A percentile compares a stretch with the other conserved stretches of the same genome.
Evolutionary conservation across 345 rosid genomes (phyloP).

Genomic region (Gossypium thurberi): DNA sequence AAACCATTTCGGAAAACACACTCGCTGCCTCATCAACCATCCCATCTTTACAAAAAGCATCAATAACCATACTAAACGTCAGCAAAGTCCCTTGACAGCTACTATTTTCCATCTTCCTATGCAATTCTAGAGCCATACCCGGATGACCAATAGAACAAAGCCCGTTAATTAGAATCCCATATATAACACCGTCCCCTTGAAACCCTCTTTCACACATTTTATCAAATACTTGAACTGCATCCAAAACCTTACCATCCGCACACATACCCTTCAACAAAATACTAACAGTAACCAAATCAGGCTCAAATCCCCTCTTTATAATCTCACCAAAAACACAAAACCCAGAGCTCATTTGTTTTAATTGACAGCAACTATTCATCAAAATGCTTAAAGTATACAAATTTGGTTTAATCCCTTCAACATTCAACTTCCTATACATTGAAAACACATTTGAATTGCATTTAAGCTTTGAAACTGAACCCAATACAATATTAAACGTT

Average conservation of each 20-base stretch:
- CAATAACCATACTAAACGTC: not conserved
- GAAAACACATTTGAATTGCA: not conserved
- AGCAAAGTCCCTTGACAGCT: not conserved
- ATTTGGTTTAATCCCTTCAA: slow-evolving; percentile 12
- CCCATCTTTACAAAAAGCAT: slow-evolving; percentile 9
- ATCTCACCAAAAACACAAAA: slow-evolving; percentile 22
- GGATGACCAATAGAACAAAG: slow-evolving; percentile 4
- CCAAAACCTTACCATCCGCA: slow-evolving; percentile 7
- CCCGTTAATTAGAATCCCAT: slow-evolving; percentile 1
- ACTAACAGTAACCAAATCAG: not conserved
- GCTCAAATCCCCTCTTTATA: slow-evolving; percentile 22
- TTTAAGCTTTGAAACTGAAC: slow-evolving; percentile 7
- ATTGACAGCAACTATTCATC: not conserved
- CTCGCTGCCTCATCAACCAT: slow-evolving; percentile 3
- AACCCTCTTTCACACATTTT: slow-evolving; percentile 11
- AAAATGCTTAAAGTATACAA: slow-evolving; percentile 11
- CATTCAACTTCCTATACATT: slow-evolving; percentile 11
- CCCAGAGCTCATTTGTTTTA: slow-evolving; percentile 11
- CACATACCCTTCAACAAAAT: slow-evolving; percentile 10
- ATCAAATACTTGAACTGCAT: slow-evolving; percentile 3
- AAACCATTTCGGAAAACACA: slow-evolving; percentile 8
- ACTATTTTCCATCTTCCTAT: slow-evolving; percentile 13
- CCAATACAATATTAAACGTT: slow-evolving; percentile 14
- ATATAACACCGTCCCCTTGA: slow-evolving; percentile 7
- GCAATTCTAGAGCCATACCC: slow-evolving; percentile 19